These are phyloP conservation scores for Kodamaea sp. DNA, from an alignment of 1,139 yeast genomes.

Conservation along the genomic window DNA sequence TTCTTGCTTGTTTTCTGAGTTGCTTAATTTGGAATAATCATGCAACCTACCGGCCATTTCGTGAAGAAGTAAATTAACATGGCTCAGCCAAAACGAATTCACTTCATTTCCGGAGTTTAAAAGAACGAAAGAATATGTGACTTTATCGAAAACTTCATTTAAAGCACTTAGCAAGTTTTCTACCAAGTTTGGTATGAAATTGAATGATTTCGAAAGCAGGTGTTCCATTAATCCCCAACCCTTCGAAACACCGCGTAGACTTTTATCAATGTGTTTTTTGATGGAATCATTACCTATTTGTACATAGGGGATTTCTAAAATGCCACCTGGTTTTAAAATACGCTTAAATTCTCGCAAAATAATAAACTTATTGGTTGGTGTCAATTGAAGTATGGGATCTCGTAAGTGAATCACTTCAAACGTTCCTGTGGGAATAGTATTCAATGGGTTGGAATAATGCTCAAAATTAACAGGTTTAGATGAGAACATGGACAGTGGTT, in stretches of 20 bases:
- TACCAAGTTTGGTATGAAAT: conserved; percentile 5
- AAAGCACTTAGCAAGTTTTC: conserved; percentile 10
- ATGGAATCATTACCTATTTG: conserved; percentile 13
- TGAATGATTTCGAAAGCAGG: conserved; percentile 3
- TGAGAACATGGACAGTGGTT: conserved; percentile 18
- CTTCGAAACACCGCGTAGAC: conserved; percentile 1
- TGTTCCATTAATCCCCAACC: conserved; percentile 9
- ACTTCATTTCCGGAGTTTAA: conserved; percentile 32
- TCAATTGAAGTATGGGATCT: conserved; percentile 34
- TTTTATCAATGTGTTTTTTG: conserved; percentile 9
- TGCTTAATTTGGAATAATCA: conserved; percentile 24
- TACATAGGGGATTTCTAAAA: conserved; percentile 31
- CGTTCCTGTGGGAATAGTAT: conserved; percentile 27
- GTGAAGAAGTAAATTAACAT: conserved; percentile 28
- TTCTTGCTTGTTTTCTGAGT: conserved; percentile 15
- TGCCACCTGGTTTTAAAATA: conserved; percentile 36
- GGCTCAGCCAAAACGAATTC: conserved; percentile 29
- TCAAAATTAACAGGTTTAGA: conserved; percentile 39
- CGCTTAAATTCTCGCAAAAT: conserved; percentile 34
- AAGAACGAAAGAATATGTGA: conserved; percentile 29
- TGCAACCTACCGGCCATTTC: conserved; percentile 36
- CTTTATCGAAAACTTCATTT: conserved; percentile 31
- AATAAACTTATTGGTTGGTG: conserved; percentile 23
- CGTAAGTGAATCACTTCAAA: conserved; percentile 38
- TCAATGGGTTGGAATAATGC: conserved; percentile 28